These are phyloP conservation scores for Bromus sterilis DNA, from an alignment of 176 grass and related monocot species.

Conservation along the genomic window DNA sequence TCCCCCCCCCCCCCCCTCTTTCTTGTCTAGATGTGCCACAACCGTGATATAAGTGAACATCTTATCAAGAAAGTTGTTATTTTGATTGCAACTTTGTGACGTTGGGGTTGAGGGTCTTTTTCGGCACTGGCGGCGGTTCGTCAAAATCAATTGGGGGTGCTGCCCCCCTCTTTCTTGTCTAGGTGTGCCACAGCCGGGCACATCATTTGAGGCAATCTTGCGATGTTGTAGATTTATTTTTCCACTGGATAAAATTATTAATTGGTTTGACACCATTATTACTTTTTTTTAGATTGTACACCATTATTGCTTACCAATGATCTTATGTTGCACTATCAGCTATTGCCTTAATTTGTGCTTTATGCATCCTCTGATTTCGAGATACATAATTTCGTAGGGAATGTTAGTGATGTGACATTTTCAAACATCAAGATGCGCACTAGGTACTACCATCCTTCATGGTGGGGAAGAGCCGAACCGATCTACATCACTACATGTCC, in stretches of 20 bases:
- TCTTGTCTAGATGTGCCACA: too few relatives aligned
- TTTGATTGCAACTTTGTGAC: not conserved
- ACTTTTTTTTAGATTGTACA: too few relatives aligned
- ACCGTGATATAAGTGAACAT: not conserved
- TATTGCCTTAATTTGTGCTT: not conserved
- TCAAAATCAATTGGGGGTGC: too few relatives aligned
- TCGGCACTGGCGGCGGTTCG: too few relatives aligned
- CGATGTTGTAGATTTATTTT: not conserved
- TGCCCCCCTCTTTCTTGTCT: too few relatives aligned
- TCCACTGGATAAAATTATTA: not conserved
- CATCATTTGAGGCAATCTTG: not conserved
- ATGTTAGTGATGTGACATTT: conserved; percentile 63
- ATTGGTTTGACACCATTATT: not conserved
- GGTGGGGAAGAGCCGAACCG: conserved; percentile 93
- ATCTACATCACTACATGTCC: conserved; percentile 93
- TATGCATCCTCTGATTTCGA: not conserved
- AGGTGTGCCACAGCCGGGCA: too few relatives aligned
- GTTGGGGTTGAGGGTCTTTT: too few relatives aligned
- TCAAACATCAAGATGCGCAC: conserved; percentile 88
- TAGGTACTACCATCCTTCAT: conserved; percentile 86
- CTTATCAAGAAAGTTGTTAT: not conserved
- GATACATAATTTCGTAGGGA: conserved; percentile 34
- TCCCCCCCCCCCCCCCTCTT: too few relatives aligned
- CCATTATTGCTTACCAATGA: not conserved
- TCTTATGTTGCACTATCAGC: not conserved